These are phyloP conservation scores for Naganishia albida DNA, from an alignment of 1,284 basidiomycete genomes.

Conservation along the genomic window DNA sequence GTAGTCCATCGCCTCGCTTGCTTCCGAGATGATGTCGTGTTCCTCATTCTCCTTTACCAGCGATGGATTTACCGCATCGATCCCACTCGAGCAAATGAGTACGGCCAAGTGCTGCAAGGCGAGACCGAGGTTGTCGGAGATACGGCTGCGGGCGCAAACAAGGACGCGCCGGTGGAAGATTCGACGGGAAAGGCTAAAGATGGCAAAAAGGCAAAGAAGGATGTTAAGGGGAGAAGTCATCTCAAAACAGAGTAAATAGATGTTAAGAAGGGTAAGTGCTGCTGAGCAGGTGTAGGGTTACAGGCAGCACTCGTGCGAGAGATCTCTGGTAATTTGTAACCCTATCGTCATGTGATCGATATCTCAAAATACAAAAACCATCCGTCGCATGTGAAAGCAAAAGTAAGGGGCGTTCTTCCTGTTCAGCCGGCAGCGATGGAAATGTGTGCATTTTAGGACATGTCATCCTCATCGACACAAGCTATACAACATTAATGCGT, in stretches of 20 bases:
- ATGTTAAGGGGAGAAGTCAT: conserved; percentile 22
- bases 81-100: conserved; percentile 91
- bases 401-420: background rate
- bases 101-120: conserved; percentile 70
- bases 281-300: too few species aligned
- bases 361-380: too few species aligned
- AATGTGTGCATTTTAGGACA: too few species aligned
- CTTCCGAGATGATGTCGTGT: conserved; percentile 83
- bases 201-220: conserved; percentile 10
- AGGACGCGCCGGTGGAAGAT: conserved; percentile 6
- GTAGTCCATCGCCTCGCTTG: conserved; percentile 49
- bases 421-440: background rate
- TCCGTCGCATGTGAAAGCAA: too few species aligned
- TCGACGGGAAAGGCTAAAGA: conserved; percentile 4
- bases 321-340: too few species aligned
- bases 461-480: too few species aligned
- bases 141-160: conserved; percentile 25
- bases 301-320: too few species aligned
- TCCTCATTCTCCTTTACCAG: conserved; percentile 58
- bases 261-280: too few species aligned
- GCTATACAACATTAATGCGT: conserved; percentile 7
- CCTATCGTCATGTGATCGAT: too few species aligned
- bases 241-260: conserved; percentile 17
- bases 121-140: conserved; percentile 48
- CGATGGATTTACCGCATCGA: conserved; percentile 96